Conservation (phyloP, 2,329 filamentous ascomycete species). For the Cladobotryum protrusum region DNA sequence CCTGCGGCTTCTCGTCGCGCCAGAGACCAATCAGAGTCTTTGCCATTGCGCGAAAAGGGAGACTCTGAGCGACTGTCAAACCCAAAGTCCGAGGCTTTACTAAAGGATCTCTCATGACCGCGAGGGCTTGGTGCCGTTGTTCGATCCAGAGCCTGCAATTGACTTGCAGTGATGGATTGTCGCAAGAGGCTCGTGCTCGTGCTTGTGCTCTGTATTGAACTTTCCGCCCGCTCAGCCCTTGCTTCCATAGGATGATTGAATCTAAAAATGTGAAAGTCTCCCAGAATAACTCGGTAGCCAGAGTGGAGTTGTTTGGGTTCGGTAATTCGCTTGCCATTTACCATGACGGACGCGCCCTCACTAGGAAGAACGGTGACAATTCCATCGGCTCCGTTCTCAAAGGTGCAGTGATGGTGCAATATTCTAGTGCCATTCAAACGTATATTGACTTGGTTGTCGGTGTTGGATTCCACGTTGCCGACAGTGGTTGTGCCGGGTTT, state of each 20-base stretch:
- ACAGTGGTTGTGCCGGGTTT: slow-evolving; percentile 93
- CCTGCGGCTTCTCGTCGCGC: slow-evolving; percentile 89
- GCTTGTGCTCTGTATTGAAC: slow-evolving; percentile 51
- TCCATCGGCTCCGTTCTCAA: slow-evolving; percentile 82
- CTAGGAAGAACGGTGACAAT: slow-evolving; percentile 85
- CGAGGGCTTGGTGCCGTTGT: slow-evolving; percentile 58
- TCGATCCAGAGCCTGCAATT: slow-evolving; percentile 53
- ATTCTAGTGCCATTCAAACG: slow-evolving; percentile 91
- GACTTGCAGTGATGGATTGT: slow-evolving; percentile 66
- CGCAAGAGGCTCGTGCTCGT: slow-evolving; percentile 56
- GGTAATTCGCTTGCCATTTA: slow-evolving; percentile 86
- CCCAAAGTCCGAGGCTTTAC: slow-evolving; percentile 73
- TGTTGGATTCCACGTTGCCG: slow-evolving; percentile 83
- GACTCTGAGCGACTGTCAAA: slow-evolving; percentile 69
- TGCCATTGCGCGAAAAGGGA: slow-evolving; percentile 58
- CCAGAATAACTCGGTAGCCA: slow-evolving; percentile 89
- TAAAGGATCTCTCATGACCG: slow-evolving; percentile 70
- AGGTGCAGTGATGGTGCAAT: slow-evolving; percentile 83
- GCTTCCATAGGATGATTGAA: slow-evolving; percentile 98
- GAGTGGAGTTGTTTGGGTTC: slow-evolving; percentile 82
- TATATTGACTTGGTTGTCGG: slow-evolving; percentile 72
- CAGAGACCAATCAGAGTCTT: slow-evolving; percentile 92
- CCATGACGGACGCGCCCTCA: slow-evolving; percentile 95
- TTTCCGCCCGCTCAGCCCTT: slow-evolving; percentile 82
- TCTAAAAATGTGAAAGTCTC: slow-evolving; percentile 97